Conservation (phyloP, 2,329 filamentous ascomycete genomes). For the Colletotrichum sidae region DNA sequence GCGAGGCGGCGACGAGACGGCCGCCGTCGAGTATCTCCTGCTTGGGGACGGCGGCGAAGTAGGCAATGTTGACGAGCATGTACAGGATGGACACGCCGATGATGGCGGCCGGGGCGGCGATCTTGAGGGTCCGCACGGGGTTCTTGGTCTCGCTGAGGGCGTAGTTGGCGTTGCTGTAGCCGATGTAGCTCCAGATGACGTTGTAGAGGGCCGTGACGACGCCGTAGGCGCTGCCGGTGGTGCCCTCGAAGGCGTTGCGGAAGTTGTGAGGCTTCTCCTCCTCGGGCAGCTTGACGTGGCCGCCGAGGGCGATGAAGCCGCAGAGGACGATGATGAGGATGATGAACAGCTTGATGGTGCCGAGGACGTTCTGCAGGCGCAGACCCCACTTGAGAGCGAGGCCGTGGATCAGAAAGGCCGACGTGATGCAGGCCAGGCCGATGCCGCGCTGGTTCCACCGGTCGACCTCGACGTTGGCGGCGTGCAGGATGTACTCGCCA, state of each 20-base stretch:
- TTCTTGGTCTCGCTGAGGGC: conserved; percentile 74
- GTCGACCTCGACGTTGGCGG: conserved; percentile 69
- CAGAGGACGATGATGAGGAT: conserved; percentile 73
- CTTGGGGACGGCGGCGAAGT: conserved; percentile 70
- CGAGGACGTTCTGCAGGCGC: conserved; percentile 74
- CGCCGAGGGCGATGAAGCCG: conserved; percentile 71
- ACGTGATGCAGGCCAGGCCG: conserved; percentile 74
- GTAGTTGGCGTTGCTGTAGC: conserved; percentile 77
- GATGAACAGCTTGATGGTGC: conserved; percentile 74
- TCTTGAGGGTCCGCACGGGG: conserved; percentile 72
- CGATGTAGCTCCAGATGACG: conserved; percentile 77
- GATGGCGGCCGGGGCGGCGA: conserved; percentile 72
- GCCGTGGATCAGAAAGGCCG: conserved; percentile 74
- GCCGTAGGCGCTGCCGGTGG: conserved; percentile 73
- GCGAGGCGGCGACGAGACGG: conserved; percentile 63
- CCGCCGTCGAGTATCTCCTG: conserved; percentile 63
- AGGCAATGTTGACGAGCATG: conserved; percentile 75
- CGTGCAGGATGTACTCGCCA: conserved; percentile 76
- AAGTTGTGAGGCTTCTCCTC: conserved; percentile 72
- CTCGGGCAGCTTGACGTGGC: conserved; percentile 63
- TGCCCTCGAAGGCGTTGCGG: conserved; percentile 72
- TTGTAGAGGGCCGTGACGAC: conserved; percentile 79
- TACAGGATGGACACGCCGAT: conserved; percentile 70
- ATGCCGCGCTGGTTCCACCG: conserved; percentile 76
- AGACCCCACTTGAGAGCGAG: conserved; percentile 74